These are phyloP conservation scores for Pichia nanzhaoensis DNA, from an alignment of 805 yeast species.

Conservation along the genomic window DNA sequence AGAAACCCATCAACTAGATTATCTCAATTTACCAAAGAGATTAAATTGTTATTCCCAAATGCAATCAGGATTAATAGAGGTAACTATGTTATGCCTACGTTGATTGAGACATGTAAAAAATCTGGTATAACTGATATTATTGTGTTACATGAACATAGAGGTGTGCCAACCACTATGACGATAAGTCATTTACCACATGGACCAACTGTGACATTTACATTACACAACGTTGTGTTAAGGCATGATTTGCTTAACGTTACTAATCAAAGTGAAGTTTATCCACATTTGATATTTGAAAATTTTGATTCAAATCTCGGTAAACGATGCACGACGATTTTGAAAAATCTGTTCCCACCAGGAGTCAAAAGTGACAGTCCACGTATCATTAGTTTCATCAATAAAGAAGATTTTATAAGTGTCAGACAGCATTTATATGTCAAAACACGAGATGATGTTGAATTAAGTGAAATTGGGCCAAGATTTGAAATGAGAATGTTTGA, in stretches of 20 bases:
- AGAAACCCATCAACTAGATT: slow-evolving; percentile 83
- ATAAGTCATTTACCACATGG: slow-evolving; percentile 97
- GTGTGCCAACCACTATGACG: slow-evolving; percentile 93
- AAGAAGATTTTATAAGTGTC: slow-evolving; percentile 87
- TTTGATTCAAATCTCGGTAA: slow-evolving; percentile 76
- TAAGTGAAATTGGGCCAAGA: slow-evolving; percentile 97
- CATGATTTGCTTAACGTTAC: slow-evolving; percentile 87
- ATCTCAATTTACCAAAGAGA: slow-evolving; percentile 88
- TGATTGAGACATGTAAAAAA: slow-evolving; percentile 72
- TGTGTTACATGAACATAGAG: slow-evolving; percentile 92
- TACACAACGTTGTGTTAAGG: slow-evolving; percentile 89
- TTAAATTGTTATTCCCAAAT: slow-evolving; percentile 83
- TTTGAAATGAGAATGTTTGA: slow-evolving; percentile 95
- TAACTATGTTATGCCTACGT: slow-evolving; percentile 75
- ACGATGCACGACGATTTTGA: slow-evolving; percentile 71
- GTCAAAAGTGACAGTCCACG: slow-evolving; percentile 83
- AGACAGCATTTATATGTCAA: slow-evolving; percentile 92
- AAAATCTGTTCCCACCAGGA: slow-evolving; percentile 96
- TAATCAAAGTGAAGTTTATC: slow-evolving; percentile 84
- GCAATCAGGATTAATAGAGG: slow-evolving; percentile 89
- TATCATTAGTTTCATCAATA: slow-evolving; percentile 87
- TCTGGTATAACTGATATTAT: slow-evolving; percentile 80
- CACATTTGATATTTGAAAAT: slow-evolving; percentile 90
- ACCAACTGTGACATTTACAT: slow-evolving; percentile 88
- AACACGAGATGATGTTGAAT: slow-evolving; percentile 80